These are phyloP conservation scores for Calonectria pteridis DNA, from an alignment of 2,329 filamentous ascomycete genomes.

Conservation along the genomic window DNA sequence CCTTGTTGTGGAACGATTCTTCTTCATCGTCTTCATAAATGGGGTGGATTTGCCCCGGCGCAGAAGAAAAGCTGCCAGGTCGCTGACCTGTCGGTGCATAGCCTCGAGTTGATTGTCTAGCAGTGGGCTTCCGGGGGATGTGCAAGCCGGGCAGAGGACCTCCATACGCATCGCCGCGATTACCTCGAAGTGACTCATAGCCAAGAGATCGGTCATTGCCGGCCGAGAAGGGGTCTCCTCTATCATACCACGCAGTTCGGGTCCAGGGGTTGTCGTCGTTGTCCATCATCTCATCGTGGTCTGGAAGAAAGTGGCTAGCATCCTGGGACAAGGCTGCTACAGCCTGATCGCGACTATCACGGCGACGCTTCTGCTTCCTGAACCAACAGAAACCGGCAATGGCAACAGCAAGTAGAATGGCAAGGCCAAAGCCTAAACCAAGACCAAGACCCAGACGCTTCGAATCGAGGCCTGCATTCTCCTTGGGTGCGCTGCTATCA, in stretches of 20 bases:
- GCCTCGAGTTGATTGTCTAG: constrained; percentile 46
- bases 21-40: constrained; percentile 72
- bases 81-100: constrained; percentile 49
- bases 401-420: constrained; percentile 60
- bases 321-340: constrained; percentile 65
- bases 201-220: constrained; percentile 57
- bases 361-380: constrained; percentile 53
- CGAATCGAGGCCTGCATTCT: constrained; percentile 34
- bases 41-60: constrained; percentile 64
- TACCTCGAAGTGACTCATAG: constrained; percentile 63
- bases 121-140: constrained; percentile 51
- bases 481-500: constrained; percentile 41
- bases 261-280: constrained; percentile 49
- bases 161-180: constrained; percentile 33
- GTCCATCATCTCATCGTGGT: constrained; percentile 62
- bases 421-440: constrained; percentile 69
- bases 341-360: constrained; percentile 58
- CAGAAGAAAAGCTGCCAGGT: constrained; percentile 44
- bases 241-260: constrained; percentile 58
- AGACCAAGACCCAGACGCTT: constrained; percentile 71
- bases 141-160: constrained; percentile 38
- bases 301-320: constrained; percentile 58
- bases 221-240: constrained; percentile 59
- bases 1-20: constrained; percentile 48
- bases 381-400: constrained; percentile 65